These are phyloP conservation scores for Agaricus subrufescens DNA, from an alignment of 768 basidiomycete species.

Conservation along the genomic window DNA sequence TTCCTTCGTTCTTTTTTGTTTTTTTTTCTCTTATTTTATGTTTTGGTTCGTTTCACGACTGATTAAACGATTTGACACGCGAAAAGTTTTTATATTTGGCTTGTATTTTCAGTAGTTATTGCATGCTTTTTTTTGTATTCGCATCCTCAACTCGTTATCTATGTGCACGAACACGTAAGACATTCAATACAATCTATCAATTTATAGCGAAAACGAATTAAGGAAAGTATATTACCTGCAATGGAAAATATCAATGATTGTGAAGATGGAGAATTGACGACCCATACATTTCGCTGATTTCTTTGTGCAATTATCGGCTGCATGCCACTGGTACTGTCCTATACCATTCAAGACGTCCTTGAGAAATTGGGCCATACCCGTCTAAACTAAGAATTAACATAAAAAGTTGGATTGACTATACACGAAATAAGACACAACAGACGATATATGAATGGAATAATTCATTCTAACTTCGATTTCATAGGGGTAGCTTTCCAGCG, in stretches of 20 bases:
- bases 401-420: not conserved
- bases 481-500: conserved; percentile 52
- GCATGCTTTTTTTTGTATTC: conserved; percentile 4
- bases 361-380: too few species aligned
- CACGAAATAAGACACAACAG: not conserved
- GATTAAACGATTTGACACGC: not conserved
- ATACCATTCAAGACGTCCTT: too few species aligned
- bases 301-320: too few species aligned
- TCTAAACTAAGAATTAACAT: too few species aligned
- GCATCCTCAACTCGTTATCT: not conserved
- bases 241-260: too few species aligned
- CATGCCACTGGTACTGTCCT: too few species aligned
- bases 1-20: not conserved
- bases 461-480: conserved; percentile 23
- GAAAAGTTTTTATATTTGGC: not conserved
- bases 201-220: too few species aligned
- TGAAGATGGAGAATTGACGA: too few species aligned
- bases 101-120: conserved; percentile 3
- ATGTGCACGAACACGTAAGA: too few species aligned
- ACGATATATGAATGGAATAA: not conserved
- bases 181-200: too few species aligned
- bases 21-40: not conserved
- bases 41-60: not conserved
- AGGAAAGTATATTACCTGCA: too few species aligned
- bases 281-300: too few species aligned